Evolutionary conservation across 2,329 filamentous ascomycete species (phyloP).

Genomic region (Exophiala dermatitidis): DNA sequence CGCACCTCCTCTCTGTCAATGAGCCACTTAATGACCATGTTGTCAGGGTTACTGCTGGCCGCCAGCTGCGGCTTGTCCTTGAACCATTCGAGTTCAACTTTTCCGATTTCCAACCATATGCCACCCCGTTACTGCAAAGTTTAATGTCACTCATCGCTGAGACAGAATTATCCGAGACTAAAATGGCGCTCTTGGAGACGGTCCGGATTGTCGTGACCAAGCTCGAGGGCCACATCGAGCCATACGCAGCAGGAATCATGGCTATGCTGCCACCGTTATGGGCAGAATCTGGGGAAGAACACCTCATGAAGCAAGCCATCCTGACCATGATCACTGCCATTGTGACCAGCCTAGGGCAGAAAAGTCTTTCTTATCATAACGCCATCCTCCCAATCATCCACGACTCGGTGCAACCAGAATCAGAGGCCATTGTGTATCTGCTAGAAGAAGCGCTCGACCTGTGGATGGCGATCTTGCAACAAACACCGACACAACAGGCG

Average conservation of each 20-base stretch:
- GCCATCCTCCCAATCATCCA: constrained; percentile 76
- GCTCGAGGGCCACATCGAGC: constrained; percentile 64
- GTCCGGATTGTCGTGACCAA: constrained; percentile 72
- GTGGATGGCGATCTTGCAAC: constrained; percentile 67
- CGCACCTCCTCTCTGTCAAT: constrained; percentile 69
- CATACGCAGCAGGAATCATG: constrained; percentile 69
- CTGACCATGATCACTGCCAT: constrained; percentile 77
- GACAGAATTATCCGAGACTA: constrained; percentile 77
- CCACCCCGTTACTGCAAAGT: constrained; percentile 62
- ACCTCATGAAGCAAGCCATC: constrained; percentile 89
- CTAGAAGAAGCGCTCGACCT: constrained; percentile 88
- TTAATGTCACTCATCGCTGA: constrained; percentile 72
- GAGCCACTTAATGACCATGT: constrained; percentile 83
- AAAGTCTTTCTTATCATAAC: constrained; percentile 69
- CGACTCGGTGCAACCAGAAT: constrained; percentile 69
- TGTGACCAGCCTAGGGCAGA: constrained; percentile 74
- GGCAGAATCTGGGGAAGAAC: constrained; percentile 77
- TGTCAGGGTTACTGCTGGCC: constrained; percentile 81
- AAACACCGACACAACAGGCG: constrained; percentile 54
- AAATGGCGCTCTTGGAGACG: constrained; percentile 81
- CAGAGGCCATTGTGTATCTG: constrained; percentile 68
- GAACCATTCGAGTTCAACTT: constrained; percentile 78
- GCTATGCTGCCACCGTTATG: constrained; percentile 72
- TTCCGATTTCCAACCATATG: constrained; percentile 68
- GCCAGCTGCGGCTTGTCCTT: constrained; percentile 71